Conservation (phyloP, 176 grass and related monocot genomes). For the Eleusine coracana region DNA sequence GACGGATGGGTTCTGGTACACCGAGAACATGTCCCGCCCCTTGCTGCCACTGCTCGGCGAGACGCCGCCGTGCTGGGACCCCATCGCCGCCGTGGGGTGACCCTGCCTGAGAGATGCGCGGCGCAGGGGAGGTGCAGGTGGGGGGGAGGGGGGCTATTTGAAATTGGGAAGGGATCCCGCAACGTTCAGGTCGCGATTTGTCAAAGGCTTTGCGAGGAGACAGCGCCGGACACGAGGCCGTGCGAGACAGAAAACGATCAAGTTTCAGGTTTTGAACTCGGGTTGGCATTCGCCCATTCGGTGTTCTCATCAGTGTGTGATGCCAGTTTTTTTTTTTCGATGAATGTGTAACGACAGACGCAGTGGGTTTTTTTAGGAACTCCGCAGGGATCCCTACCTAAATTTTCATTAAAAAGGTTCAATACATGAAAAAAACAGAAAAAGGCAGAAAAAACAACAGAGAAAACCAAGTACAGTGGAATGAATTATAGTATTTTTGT, state of each 20-base stretch:
- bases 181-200: neutral
- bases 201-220: neutral
- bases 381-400: too few relatives aligned
- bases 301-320: neutral
- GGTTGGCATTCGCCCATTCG: neutral
- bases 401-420: too few relatives aligned
- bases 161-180: conserved; percentile 19
- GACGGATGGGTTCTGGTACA: conserved; percentile 76
- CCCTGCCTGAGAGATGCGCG: conserved; percentile 13
- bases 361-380: too few relatives aligned
- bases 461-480: too few relatives aligned
- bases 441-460: too few relatives aligned
- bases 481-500: too few relatives aligned
- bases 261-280: neutral
- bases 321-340: too few relatives aligned
- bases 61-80: conserved; percentile 3
- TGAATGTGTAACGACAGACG: too few relatives aligned
- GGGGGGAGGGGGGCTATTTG: conserved; percentile 18
- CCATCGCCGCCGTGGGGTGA: conserved; percentile 34
- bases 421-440: too few relatives aligned
- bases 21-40: conserved; percentile 76
- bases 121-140: neutral
- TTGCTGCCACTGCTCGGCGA: conserved; percentile 27
- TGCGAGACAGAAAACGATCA: neutral
- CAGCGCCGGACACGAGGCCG: neutral